These are phyloP conservation scores for Pinus albicaulis DNA, from an alignment of 75 land plant genomes.

Conservation along the genomic window DNA sequence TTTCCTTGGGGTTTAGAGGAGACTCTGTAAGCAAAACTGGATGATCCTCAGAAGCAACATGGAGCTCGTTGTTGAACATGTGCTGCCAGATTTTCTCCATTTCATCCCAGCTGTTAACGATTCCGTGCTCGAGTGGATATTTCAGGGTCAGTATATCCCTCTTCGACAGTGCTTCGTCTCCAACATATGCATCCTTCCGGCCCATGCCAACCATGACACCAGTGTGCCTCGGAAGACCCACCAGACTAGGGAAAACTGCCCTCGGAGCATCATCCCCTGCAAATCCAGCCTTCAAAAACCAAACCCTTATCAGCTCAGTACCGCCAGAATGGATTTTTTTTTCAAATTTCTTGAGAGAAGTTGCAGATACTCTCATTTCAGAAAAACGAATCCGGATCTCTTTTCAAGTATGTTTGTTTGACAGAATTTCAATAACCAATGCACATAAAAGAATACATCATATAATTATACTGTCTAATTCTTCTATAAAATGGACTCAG, in stretches of 20 bases:
- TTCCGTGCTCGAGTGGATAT: conserved; percentile 25
- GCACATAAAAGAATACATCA: no score
- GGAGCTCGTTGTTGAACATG: conserved; percentile 77
- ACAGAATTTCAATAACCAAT: no score
- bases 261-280: conserved; percentile 57
- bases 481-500: no score
- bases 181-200: conserved; percentile 50
- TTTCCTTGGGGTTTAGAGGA: conserved; percentile 59
- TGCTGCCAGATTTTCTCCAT: conserved; percentile 97
- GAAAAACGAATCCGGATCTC: no score
- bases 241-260: conserved; percentile 44
- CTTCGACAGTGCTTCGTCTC: conserved; percentile 45
- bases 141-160: conserved; percentile 28
- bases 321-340: no score
- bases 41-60: conserved; percentile 68
- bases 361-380: no score
- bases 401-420: no score
- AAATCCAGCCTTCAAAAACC: conserved; percentile 36
- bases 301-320: no score
- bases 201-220: conserved; percentile 57
- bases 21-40: conserved; percentile 74
- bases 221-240: conserved; percentile 37
- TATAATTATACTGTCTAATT: no score
- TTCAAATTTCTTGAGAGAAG: no score
- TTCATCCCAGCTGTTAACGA: conserved; percentile 77